Conservation (phyloP, 1,139 yeast genomes). For the Suhomyces bribrorum region DNA sequence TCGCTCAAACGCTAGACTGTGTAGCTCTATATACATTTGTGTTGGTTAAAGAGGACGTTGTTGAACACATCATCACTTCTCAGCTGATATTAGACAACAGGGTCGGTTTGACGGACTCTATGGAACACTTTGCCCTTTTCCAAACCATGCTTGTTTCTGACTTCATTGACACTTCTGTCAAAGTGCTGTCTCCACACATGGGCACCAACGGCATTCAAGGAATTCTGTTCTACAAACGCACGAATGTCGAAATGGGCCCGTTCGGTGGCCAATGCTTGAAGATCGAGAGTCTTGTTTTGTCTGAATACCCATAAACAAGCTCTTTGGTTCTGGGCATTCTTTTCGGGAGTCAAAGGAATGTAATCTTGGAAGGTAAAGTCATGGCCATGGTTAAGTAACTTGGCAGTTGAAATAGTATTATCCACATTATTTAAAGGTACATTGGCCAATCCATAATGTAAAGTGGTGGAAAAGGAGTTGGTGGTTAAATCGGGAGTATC, state of each 20-base stretch:
- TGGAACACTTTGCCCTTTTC: conserved; percentile 74
- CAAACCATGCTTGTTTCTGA: conserved; percentile 72
- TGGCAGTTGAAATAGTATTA: conserved; percentile 57
- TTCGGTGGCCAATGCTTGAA: conserved; percentile 10
- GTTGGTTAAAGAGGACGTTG: too few relatives aligned
- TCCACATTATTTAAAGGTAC: conserved; percentile 61
- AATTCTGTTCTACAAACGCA: conserved; percentile 54
- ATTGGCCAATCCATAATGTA: conserved; percentile 80
- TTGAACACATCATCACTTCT: too few relatives aligned
- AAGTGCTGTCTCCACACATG: conserved; percentile 87
- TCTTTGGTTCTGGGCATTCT: conserved; percentile 80
- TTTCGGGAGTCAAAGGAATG: conserved; percentile 86
- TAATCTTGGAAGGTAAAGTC: conserved; percentile 56
- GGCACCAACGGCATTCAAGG: conserved; percentile 79
- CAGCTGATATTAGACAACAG: conserved; percentile 20
- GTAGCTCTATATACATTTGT: too few relatives aligned
- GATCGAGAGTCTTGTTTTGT: conserved; percentile 43
- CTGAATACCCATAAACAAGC: conserved; percentile 89
- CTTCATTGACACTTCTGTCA: conserved; percentile 71
- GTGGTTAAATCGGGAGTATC: conserved; percentile 78
- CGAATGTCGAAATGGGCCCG: conserved; percentile 71
- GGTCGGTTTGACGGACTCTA: conserved; percentile 43
- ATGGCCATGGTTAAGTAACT: conserved; percentile 41
- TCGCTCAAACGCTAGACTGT: too few relatives aligned
- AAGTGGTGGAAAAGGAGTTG: conserved; percentile 69